Base-by-base conservation (phyloP, 768 basidiomycete genomes). In the Leccinellum luteum region DNA sequence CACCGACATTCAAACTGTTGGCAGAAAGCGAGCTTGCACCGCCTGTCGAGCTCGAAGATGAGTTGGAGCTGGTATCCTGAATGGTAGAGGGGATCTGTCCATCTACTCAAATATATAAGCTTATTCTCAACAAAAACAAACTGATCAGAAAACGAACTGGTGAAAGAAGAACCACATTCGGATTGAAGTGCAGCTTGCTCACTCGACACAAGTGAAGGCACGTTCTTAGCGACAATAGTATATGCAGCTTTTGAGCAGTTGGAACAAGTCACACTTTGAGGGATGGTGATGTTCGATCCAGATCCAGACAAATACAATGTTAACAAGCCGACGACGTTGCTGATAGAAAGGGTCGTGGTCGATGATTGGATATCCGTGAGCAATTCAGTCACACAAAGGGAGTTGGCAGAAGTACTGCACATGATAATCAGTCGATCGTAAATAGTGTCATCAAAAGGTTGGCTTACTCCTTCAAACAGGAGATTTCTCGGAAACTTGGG, bases 391-490 rank as follows among this genome's bases (percentile, higher is more conserved):
- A 80, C 62, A 66, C 90, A 92, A 57, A 85, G 74, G 34, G 79
- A 68, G 66, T 72, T 74, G 52, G 66, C 58, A 15, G 67, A 66
- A 38, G 77, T 72, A 60, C 75, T 74, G 60, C 50, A 58, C 43
- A 55, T 27, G 21, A 58, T 49, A 30, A 57, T 48, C 17, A 55
- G 35, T 51, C 2, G 45, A 43, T 1, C 6, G 34, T 12, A 6
- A 25, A n/a, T 28, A 14, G 23, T 14, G 10, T 0, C 2, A 17
- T 5, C 15, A 19, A 48, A 48, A 48, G 5, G 23, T 23, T 25
- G 13, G 78, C 85, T 60, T 66, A 90, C 89, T 89, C 80, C 57
- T 84, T 78, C 64, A 90, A 72, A 68, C 90, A 92, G 10, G 73
- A 67, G 8, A 85, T 65, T 60, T 85, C 68, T 52, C 87, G 78